These are phyloP conservation scores for Coniochaeta prunicola DNA, from an alignment of 2,329 filamentous ascomycete genomes.

Conservation along the genomic window DNA sequence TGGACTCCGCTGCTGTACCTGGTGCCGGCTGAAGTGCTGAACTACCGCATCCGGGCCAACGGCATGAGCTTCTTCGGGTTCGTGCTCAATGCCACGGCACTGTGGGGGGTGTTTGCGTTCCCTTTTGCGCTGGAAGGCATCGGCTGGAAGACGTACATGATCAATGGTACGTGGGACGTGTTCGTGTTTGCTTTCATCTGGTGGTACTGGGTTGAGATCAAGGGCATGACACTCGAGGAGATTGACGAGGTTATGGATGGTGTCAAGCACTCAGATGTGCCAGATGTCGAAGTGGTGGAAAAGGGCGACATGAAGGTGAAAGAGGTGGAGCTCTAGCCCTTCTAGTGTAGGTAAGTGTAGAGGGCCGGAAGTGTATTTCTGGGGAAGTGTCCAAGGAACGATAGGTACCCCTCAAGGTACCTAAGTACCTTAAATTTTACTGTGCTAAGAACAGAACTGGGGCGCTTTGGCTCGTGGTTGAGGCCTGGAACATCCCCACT, in stretches of 20 bases:
- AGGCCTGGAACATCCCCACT: too few species aligned
- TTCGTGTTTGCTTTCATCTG: constrained; percentile 10
- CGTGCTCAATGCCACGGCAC: constrained; percentile 6
- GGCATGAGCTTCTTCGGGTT: constrained; percentile 22
- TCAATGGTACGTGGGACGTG: constrained; percentile 17
- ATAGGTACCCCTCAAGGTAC: too few species aligned
- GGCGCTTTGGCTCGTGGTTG: too few species aligned
- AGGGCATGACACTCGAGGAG: constrained; percentile 14
- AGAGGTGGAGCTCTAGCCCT: not conserved
- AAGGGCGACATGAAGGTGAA: not conserved
- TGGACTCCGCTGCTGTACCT: constrained; percentile 4
- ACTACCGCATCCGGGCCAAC: constrained; percentile 9
- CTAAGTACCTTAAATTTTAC: too few species aligned
- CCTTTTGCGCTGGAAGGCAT: constrained; percentile 13
- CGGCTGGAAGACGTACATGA: constrained; percentile 16
- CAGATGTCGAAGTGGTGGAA: constrained; percentile 5
- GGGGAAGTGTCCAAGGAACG: too few species aligned
- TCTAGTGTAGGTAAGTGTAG: too few species aligned
- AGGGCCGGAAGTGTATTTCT: too few species aligned
- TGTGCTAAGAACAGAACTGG: too few species aligned
- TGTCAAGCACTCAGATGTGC: constrained; percentile 6
- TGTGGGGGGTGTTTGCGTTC: constrained; percentile 13
- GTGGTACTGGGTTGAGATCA: constrained; percentile 13
- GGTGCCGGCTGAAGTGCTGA: constrained; percentile 4
- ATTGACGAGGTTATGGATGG: constrained; percentile 14